These are phyloP conservation scores for Xylaria longipes DNA, from an alignment of 495 filamentous ascomycete species.

Conservation along the genomic window DNA sequence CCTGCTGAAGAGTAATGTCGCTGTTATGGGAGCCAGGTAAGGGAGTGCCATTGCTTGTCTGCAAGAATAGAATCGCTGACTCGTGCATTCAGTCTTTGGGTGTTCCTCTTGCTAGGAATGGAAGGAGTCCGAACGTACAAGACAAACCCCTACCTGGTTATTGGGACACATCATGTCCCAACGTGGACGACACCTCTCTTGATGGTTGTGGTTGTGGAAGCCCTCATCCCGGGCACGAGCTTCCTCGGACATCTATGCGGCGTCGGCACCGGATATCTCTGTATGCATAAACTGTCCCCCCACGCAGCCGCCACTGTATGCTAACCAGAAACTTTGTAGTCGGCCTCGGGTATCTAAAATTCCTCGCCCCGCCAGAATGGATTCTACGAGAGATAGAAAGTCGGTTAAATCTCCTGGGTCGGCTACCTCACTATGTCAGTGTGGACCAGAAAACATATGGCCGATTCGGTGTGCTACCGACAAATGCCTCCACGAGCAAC, in stretches of 20 bases:
- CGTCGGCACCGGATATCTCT: conserved; percentile 80
- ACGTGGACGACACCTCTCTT: conserved; percentile 90
- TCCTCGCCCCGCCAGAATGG: conserved; percentile 83
- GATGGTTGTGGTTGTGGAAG: conserved; percentile 69
- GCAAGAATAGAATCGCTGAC: conserved; percentile 4
- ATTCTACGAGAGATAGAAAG: conserved; percentile 81
- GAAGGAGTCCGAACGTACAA: conserved; percentile 83
- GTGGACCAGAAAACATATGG: conserved; percentile 97
- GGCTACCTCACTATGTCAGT: conserved; percentile 86
- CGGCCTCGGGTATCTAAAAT: conserved; percentile 82
- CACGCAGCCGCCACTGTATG: conserved; percentile 23
- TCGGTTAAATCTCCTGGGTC: conserved; percentile 80
- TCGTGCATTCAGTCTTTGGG: conserved; percentile 71
- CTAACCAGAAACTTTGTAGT: conserved; percentile 53
- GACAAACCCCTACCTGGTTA: conserved; percentile 74
- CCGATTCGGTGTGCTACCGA: conserved; percentile 87
- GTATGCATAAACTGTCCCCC: conserved; percentile 56
- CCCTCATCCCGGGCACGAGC: conserved; percentile 80
- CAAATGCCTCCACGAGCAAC: conserved; percentile 51
- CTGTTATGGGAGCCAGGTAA: conserved; percentile 84
- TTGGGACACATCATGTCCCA: conserved; percentile 78
- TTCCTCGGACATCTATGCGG: conserved; percentile 87
- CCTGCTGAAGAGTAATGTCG: conserved; percentile 66
- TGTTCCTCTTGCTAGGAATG: conserved; percentile 82
- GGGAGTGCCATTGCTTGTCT: conserved; percentile 25